Evolutionary conservation across 2,329 filamentous ascomycete species (phyloP), one percentile per base, ranked within the genome.

Genomic region (Fusarium longipes): DNA sequence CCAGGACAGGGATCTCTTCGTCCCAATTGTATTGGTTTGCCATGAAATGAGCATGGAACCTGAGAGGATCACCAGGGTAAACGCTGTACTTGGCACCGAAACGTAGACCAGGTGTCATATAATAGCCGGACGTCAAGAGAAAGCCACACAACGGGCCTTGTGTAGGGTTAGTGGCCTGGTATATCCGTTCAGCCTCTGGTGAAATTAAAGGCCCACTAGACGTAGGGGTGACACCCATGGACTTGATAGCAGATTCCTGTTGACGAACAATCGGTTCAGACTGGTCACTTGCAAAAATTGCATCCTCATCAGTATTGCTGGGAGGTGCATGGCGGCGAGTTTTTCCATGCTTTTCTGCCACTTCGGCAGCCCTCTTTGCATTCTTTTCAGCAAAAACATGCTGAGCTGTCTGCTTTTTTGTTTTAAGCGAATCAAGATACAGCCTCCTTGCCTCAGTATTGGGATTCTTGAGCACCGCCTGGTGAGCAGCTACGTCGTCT

Each of bases 1-100:
- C 92, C 70, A 97, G 85, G 73, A 98, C 82, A 35, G 91, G 86
- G 57, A 99, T 90, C 70, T 93, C 88, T 73, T 97, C 88, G 63
- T 97, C 89, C 93, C 93, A 98, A n/a, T 84, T 88, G 71, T 91
- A 88, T 30, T 91, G 89, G n/a, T 90, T 91, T 9, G 91, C 92
- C 72, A 97, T 86, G 77, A 97, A 98, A 77, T 99, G 96, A 43
- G 93, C 96, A 78, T 99, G 96, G 77, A 96, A 99, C 12, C 96
- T 90, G 50, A 99, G 83, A 2, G 96, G 93, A 76, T 99, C 96
- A 43, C 96, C 96, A 0, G 96, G 96, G 73, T 99, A 99, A 7
- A 96, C 93, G 70, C 93, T 93, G 79, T 97, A 97, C 74, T 96
- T 89, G 72, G 94, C 96, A 25, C 96, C 96, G 74, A 99, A 99